Percentiles rank a stretch among this genome's conserved stretches.
Conservation (phyloP, 2,329 filamentous ascomycete species). For the Ophiostoma triangulosporum region DNA sequence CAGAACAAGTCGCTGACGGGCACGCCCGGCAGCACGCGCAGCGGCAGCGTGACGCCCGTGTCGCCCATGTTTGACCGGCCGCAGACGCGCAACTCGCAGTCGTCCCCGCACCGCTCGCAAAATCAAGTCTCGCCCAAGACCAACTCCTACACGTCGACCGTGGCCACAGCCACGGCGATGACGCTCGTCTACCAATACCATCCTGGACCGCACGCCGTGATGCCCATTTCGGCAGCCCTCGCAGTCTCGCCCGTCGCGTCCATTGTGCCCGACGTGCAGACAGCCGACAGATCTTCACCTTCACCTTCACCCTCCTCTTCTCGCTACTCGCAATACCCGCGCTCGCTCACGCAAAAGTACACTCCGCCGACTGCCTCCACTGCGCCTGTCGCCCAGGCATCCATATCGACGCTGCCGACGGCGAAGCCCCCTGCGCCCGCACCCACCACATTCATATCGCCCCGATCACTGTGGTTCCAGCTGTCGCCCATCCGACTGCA, state of each 20-base stretch:
- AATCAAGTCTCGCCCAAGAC: neutral
- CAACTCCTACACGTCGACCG: neutral
- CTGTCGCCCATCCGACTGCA: conserved; percentile 9
- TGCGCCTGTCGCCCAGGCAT: neutral
- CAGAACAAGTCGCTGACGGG: conserved; percentile 1
- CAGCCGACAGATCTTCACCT: neutral
- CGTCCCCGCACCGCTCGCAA: neutral
- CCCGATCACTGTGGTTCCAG: conserved; percentile 2
- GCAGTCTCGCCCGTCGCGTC: neutral
- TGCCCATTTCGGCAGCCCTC: conserved; percentile 8
- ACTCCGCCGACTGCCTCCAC: neutral
- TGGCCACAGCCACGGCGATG: neutral
- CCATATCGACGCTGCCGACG: neutral
- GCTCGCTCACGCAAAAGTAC: conserved; percentile 6
- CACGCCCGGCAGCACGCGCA: conserved; percentile 2
- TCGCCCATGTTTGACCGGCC: conserved; percentile 5
- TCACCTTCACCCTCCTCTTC: neutral
- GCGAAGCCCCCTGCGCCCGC: neutral
- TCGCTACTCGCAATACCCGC: neutral
- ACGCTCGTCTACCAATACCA: neutral
- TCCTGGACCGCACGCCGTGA: conserved; percentile 11
- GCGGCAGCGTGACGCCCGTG: neutral
- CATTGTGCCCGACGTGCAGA: neutral
- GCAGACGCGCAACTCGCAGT: neutral
- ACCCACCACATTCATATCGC: neutral